phyloP scores from a whole-genome alignment of 208 protist genomes.

The Lotmaria passim region DNA sequence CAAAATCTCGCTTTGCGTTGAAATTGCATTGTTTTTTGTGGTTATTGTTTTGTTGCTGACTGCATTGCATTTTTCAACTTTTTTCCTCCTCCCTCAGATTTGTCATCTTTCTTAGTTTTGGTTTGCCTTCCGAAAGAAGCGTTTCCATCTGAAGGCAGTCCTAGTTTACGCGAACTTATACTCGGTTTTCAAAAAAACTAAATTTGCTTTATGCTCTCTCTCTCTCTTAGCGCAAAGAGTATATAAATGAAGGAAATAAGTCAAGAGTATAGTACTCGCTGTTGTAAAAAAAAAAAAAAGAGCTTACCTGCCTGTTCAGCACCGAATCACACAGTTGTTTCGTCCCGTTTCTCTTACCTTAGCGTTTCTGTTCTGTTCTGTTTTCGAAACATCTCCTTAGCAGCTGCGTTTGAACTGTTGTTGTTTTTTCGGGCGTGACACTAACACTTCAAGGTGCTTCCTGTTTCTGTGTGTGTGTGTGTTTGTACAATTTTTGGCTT shows the following conservation, averaged over 20 bases:
- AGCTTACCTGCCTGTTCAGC: conserved; percentile 10
- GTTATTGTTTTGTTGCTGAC: conserved; percentile 8
- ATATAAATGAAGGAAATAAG: no score
- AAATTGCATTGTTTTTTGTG: conserved; percentile 21
- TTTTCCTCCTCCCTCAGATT: conserved; percentile 1
- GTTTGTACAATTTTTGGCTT: no score
- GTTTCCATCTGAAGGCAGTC: conserved; percentile 6
- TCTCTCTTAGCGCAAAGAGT: background rate
- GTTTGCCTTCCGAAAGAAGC: background rate
- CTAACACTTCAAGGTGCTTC: no score
- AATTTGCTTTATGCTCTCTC: background rate
- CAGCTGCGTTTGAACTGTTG: no score
- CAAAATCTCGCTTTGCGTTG: no score
- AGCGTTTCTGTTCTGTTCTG: background rate
- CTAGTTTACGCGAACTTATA: background rate
- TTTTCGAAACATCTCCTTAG: no score
- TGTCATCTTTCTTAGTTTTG: background rate
- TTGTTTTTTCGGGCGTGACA: no score
- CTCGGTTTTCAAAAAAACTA: background rate
- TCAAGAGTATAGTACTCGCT: background rate
- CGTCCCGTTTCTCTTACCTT: background rate
- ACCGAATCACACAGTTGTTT: background rate
- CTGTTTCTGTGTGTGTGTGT: no score
- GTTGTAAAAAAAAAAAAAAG: background rate
- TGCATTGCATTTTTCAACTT: background rate